These are phyloP conservation scores for Mortierella hygrophila DNA, from an alignment of 192 early-diverging fungal species.

Conservation along the genomic window DNA sequence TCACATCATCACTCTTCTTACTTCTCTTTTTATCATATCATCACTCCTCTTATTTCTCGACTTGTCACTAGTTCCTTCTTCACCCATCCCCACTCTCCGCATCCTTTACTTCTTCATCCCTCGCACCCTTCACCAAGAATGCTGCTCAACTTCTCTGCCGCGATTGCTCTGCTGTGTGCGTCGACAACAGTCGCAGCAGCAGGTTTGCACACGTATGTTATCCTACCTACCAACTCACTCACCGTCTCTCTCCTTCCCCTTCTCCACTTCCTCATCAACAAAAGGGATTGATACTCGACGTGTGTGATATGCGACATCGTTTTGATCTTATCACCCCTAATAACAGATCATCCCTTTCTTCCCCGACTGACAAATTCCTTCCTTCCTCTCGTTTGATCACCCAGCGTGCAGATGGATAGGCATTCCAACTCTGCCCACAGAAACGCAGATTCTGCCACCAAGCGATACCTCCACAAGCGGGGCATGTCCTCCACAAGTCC, in stretches of 20 bases:
- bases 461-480: conserved; percentile 41
- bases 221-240: neutral
- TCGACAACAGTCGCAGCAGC: conserved; percentile 9
- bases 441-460: conserved; percentile 21
- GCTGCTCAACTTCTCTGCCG: neutral
- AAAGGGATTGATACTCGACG: neutral
- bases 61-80: no score
- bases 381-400: no score
- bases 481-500: neutral
- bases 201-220: conserved; percentile 29
- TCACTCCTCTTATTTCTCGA: neutral
- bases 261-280: no score
- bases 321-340: neutral
- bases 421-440: conserved; percentile 7
- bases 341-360: neutral
- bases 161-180: neutral
- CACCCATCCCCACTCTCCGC: neutral
- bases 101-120: neutral
- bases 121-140: neutral
- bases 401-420: conserved; percentile 26
- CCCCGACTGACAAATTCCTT: neutral
- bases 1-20: neutral
- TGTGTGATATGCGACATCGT: neutral
- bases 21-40: neutral
- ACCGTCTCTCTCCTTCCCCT: neutral